Evolutionary conservation across 177 flowering plant species (phyloP).

Genomic region (Telopea speciosissima): DNA sequence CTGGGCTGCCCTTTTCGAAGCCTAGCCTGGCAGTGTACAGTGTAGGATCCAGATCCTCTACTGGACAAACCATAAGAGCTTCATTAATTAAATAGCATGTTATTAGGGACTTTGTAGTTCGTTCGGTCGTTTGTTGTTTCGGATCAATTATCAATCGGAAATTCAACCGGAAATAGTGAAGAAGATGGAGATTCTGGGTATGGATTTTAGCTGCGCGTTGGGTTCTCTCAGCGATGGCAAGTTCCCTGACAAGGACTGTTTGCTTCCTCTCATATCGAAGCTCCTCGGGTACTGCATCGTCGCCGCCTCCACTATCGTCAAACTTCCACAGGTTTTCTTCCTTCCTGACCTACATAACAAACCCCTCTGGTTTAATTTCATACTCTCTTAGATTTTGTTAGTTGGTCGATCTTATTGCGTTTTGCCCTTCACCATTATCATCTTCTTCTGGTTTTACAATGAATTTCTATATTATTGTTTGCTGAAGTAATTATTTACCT

Average conservation of each 20-base stretch:
- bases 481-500: too few relatives aligned
- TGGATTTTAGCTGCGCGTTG: constrained; percentile 69
- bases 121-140: not conserved
- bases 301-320: constrained; percentile 95
- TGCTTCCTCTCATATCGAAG: constrained; percentile 89
- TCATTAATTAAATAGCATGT: too few relatives aligned
- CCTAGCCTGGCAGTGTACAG: too few relatives aligned
- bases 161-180: not conserved
- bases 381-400: too few relatives aligned
- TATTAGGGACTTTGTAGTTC: too few relatives aligned
- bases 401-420: too few relatives aligned
- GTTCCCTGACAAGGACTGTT: constrained; percentile 70
- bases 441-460: too few relatives aligned
- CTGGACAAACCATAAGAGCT: too few relatives aligned
- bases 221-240: constrained; percentile 54
- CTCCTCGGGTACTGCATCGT: constrained; percentile 89
- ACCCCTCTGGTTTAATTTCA: not conserved
- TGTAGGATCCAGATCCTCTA: too few relatives aligned
- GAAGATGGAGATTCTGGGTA: constrained; percentile 58
- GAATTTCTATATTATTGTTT: too few relatives aligned
- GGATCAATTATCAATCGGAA: not conserved
- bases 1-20: too few relatives aligned
- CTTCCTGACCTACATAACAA: not conserved
- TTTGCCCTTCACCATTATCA: too few relatives aligned
- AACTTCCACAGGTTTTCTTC: constrained; percentile 71